Evolutionary conservation across 345 rosid genomes (phyloP), one percentile per base, ranked within the genome.

Genomic region (Rhodamnia rubescens): DNA sequence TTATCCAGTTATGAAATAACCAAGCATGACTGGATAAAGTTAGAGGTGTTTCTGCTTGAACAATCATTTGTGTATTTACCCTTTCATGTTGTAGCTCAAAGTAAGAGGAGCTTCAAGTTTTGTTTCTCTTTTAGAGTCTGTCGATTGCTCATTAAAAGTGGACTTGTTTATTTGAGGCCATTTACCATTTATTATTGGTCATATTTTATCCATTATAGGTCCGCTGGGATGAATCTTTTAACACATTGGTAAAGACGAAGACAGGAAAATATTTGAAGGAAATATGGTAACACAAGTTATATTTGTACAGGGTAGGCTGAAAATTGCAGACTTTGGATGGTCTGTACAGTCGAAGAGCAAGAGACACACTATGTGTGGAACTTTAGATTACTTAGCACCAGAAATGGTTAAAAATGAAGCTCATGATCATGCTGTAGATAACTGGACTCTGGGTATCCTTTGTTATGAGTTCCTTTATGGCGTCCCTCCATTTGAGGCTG

Each of bases 251-350:
- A 32, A 64, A 32, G 44, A 64, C 1, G 12, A 64, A 16, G 26
- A 18, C 26, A 1, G 47, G 80, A 69, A 42, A 69, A 18, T 69
- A 9, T 36, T 32, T 69, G 13, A 18, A 81, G 80, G 69, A 18
- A 18, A 57, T 85, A 29, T 81, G 59, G 61, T 86, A 42, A 86
- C 49, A 51, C 57, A 27, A 5, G 16, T 78, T 24, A 53, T 24
- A 53, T 53, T 32, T 69, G 50, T 85, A 85, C 85, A 98, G 98
- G 99, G 99, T 44, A 93, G 96, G 58, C 85, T 96, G 88, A 96
- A 94, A 91, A 98, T 98, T 86, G 99, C 97, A 0, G 99, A 96
- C 83, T 98, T 98, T 86, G 98, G 99, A 47, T 95, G 99, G 99
- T 95, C 99, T 16, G 98, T 98, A n/a, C 99, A 98, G 89, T 96